phyloP scores from a whole-genome alignment of 441 rosid species.

The Brassica hybrid region DNA sequence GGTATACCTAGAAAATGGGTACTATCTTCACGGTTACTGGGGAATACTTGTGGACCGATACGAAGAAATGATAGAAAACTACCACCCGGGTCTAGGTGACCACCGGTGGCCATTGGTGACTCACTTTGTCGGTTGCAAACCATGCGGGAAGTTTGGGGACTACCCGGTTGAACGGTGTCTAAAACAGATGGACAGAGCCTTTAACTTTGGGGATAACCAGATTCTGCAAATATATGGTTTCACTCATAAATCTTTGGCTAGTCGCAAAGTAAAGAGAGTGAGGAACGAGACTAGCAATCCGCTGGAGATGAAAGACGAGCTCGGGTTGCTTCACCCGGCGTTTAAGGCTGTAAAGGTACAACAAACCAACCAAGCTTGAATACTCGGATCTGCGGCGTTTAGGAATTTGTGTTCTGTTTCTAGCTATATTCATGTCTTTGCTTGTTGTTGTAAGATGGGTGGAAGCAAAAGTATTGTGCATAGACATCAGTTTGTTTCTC shows the following conservation, averaged over 20 bases:
- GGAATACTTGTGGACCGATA: constrained; percentile 83
- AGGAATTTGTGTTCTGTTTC: constrained; percentile 26
- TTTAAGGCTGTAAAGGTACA: constrained; percentile 59
- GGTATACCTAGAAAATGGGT: constrained; percentile 81
- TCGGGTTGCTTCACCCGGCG: constrained; percentile 74
- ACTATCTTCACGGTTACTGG: constrained; percentile 94
- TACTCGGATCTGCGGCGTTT: not conserved
- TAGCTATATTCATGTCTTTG: not conserved
- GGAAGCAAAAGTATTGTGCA: not conserved
- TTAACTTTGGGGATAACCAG: constrained; percentile 92
- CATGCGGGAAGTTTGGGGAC: constrained; percentile 82
- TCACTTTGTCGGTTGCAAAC: constrained; percentile 91
- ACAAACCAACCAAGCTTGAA: constrained; percentile 40
- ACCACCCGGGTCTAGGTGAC: constrained; percentile 84
- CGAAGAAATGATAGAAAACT: constrained; percentile 89
- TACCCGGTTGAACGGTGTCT: constrained; percentile 86
- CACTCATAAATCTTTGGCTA: constrained; percentile 74
- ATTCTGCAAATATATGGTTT: constrained; percentile 87
- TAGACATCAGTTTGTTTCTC: not conserved
- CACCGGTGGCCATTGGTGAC: constrained; percentile 95
- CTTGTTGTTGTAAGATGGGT: constrained; percentile 2
- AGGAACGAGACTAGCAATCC: constrained; percentile 77
- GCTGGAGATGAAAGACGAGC: constrained; percentile 75
- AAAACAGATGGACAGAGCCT: constrained; percentile 96
- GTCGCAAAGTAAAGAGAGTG: constrained; percentile 81